phyloP scores from a whole-genome alignment of 495 filamentous ascomycete species.

The Hyphodiscus hymeniophilus region DNA sequence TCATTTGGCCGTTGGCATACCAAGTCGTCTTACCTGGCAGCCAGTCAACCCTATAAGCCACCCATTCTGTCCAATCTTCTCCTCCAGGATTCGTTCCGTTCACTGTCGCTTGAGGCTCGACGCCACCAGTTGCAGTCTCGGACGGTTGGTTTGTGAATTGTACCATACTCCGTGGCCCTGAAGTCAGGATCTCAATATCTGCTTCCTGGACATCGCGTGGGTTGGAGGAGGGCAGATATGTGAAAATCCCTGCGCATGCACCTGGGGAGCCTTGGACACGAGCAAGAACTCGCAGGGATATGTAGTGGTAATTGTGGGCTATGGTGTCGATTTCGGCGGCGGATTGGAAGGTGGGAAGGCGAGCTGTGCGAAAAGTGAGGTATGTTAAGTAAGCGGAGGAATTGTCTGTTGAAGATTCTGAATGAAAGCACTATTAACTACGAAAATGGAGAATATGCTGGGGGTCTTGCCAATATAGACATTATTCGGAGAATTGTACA shows the following conservation, averaged over 20 bases:
- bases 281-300: conserved; percentile 52
- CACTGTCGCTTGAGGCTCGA: conserved; percentile 33
- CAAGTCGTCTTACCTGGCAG: conserved; percentile 49
- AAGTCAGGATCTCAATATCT: conserved; percentile 69
- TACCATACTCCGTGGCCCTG: conserved; percentile 43
- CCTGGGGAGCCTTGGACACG: conserved; percentile 44
- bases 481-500: conserved; percentile 58
- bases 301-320: no score
- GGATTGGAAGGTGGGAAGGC: no score
- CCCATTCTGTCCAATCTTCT: conserved; percentile 56
- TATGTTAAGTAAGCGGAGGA: no score
- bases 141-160: conserved; percentile 72
- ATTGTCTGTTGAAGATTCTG: no score
- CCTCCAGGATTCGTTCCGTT: conserved; percentile 37
- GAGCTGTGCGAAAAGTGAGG: no score
- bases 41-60: conserved; percentile 70
- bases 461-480: conserved; percentile 47
- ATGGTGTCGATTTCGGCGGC: no score
- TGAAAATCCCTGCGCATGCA: conserved; percentile 66
- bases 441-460: conserved; percentile 23
- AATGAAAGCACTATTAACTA: no score
- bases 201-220: conserved; percentile 55
- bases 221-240: conserved; percentile 35
- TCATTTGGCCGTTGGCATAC: conserved; percentile 53
- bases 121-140: conserved; percentile 32